Conservation (phyloP, 2,329 filamentous ascomycete species). For the Cercospora beticola region DNA sequence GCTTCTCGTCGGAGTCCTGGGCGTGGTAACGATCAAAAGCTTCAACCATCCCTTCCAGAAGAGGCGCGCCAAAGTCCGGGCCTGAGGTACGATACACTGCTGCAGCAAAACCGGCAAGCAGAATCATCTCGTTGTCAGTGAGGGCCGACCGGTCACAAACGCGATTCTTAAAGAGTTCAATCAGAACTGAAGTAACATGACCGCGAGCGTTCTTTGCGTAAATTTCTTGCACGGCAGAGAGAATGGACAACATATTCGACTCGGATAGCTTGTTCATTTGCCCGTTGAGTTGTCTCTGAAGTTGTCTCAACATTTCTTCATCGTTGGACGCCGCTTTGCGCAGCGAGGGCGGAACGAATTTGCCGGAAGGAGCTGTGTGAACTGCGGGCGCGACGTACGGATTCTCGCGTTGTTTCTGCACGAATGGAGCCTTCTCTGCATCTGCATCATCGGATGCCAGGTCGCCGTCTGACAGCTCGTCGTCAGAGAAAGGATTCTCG, state of each 20-base stretch:
- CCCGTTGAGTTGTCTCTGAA: constrained; percentile 81
- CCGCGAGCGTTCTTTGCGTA: constrained; percentile 85
- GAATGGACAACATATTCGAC: constrained; percentile 79
- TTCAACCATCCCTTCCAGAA: constrained; percentile 75
- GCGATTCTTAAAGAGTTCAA: constrained; percentile 74
- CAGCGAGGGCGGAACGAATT: constrained; percentile 88
- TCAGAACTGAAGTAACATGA: constrained; percentile 77
- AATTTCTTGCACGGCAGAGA: constrained; percentile 76
- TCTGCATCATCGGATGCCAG: constrained; percentile 39
- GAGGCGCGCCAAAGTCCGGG: constrained; percentile 82
- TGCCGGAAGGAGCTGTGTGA: constrained; percentile 49
- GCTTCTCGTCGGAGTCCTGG: constrained; percentile 53
- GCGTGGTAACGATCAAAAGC: constrained; percentile 60
- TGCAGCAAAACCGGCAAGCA: constrained; percentile 85
- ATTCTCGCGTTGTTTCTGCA: constrained; percentile 65
- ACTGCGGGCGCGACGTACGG: constrained; percentile 76
- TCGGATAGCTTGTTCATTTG: constrained; percentile 91
- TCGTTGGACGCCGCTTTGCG: constrained; percentile 64
- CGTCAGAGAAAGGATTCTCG: constrained; percentile 37
- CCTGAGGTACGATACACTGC: constrained; percentile 85
- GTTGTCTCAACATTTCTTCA: constrained; percentile 64
- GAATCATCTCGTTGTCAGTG: constrained; percentile 84
- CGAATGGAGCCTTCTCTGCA: constrained; percentile 32
- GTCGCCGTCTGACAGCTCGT: constrained; percentile 35
- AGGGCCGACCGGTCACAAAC: constrained; percentile 75